Evolutionary conservation across 331 rosid species (phyloP).

Genomic region (Quercus tomentella): DNA sequence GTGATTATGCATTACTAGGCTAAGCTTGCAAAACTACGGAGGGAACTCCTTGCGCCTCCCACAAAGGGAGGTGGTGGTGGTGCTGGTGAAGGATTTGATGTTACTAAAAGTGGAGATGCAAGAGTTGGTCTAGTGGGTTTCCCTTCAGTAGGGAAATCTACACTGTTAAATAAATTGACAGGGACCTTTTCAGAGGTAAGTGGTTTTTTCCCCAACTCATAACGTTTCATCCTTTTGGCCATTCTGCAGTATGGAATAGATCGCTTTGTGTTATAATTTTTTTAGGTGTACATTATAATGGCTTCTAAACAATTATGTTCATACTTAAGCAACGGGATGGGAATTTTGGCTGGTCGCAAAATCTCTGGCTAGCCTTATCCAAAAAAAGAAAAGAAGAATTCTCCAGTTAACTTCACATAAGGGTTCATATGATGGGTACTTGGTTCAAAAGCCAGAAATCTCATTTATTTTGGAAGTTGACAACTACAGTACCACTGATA

Average conservation of each 20-base stretch:
- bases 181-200: constrained; percentile 99
- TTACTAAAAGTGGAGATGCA: constrained; percentile 98
- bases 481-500: background rate
- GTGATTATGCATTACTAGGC: constrained; percentile 51
- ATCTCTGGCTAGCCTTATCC: background rate
- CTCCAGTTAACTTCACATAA: background rate
- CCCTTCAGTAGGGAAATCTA: constrained; percentile 98
- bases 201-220: constrained; percentile 1
- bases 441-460: background rate
- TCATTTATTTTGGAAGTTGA: background rate
- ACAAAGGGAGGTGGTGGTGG: constrained; percentile 92
- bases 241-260: background rate
- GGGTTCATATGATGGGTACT: background rate
- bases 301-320: background rate
- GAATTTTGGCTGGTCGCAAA: background rate
- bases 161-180: constrained; percentile 85
- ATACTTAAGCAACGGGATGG: background rate
- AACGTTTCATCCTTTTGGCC: background rate
- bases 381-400: background rate
- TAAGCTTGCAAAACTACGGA: constrained; percentile 93
- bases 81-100: constrained; percentile 99
- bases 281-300: background rate
- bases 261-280: background rate
- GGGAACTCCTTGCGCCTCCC: constrained; percentile 87
- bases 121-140: constrained; percentile 99